Conservation (phyloP, 345 rosid genomes). For the Populus ilicifolia region DNA sequence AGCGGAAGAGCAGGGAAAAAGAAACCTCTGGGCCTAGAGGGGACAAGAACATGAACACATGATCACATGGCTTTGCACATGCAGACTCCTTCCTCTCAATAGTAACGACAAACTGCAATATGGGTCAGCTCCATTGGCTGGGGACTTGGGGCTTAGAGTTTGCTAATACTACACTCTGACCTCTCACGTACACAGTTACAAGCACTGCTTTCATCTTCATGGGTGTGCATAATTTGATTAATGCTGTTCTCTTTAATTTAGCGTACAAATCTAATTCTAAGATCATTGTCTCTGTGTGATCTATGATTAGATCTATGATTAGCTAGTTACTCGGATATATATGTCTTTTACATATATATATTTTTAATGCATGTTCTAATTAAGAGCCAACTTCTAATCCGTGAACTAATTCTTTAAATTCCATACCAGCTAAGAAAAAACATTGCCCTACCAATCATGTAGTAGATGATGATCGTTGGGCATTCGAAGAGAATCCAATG, state of each 20-base stretch:
- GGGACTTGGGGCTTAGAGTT: not conserved
- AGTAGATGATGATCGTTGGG: not conserved
- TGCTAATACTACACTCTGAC: not conserved
- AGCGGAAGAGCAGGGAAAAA: not conserved
- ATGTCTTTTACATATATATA: not conserved
- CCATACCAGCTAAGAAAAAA: slow-evolving; percentile 19
- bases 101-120: slow-evolving; percentile 13
- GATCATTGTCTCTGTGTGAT: slow-evolving; percentile 11
- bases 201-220: not conserved
- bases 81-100: slow-evolving; percentile 6
- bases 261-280: slow-evolving; percentile 13
- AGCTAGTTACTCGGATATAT: slow-evolving; percentile 7
- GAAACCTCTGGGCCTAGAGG: slow-evolving; percentile 14
- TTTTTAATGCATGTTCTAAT: not conserved
- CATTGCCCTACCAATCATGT: not conserved
- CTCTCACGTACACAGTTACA: not conserved
- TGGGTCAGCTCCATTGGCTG: not conserved
- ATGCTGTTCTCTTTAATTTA: not conserved
- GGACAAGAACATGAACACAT: slow-evolving; percentile 38
- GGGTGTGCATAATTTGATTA: not conserved
- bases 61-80: slow-evolving; percentile 60
- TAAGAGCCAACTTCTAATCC: not conserved
- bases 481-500: slow-evolving; percentile 37
- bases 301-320: slow-evolving; percentile 9
- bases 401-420: not conserved